Base-by-base conservation (phyloP, 208 protist species). In the Novymonas esmeraldas region DNA sequence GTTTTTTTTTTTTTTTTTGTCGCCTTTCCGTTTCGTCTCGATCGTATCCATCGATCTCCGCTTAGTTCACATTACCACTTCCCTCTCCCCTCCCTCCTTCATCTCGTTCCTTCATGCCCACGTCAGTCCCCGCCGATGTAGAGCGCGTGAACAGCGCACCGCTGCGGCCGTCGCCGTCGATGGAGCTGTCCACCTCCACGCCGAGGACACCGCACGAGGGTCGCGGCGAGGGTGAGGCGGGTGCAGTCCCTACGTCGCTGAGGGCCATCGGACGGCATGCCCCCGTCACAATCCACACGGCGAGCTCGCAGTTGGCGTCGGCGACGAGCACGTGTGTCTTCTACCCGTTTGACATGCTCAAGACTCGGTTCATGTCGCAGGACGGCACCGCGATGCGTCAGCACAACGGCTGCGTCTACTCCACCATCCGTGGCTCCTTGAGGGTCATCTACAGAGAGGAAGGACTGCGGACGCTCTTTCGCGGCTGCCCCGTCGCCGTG, bases 281-380 rank as follows among this genome's bases (percentile, higher is more conserved):
- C 14, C 84, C 85, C 18, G 79, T 86, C 0, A 42, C 57, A 2
- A 63, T 74, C 5, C 87, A 96, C 72, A 92, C 78, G 2, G 22
- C 90, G 3, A 81, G 80, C 69, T 85, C 87, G 3, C 88, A 93
- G 58, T 42, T 89, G 0, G 80, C 91, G 10, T 91, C 84, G 18
- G 84, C 82, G 0, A 56, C 74, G 13, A 93, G 90, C 73, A 95
- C 90, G 16, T 65, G 61, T 29, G 34, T 63, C 22, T 90, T 91
- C 48, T 97, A 98, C 70, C 95, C 95, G 2, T 80, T 98, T n/a
- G 95, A 98, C 49, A 72, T 93, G 3, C 76, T 98, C 1, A 90
- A 94, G 68, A 92, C 85, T 1, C 79, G 92, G 11, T 90, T 92
- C 46, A 95, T 97, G 78, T 73, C 87, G 7, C 85, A 91, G 45